Conservation (phyloP, 257 asterid species). For the Petunia secreta region DNA sequence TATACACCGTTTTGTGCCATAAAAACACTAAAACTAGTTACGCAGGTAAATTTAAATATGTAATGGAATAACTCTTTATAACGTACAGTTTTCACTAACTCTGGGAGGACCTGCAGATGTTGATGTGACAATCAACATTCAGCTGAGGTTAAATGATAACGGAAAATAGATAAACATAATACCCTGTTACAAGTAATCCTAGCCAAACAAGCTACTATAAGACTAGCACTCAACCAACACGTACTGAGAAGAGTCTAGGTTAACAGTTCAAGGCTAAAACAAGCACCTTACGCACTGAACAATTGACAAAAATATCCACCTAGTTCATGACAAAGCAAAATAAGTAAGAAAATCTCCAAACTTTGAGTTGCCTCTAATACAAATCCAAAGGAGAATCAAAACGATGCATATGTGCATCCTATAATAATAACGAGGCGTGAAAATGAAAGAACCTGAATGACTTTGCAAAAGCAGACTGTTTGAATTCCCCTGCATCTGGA, state of each 20-base stretch:
- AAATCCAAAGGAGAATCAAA: conserved; percentile 14
- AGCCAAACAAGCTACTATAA: not conserved
- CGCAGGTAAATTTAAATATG: not conserved
- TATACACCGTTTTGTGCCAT: not conserved
- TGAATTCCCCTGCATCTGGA: conserved; percentile 43
- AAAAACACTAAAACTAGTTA: conserved; percentile 1
- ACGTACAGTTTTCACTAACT: not conserved
- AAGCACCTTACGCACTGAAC: not conserved
- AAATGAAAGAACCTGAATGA: conserved; percentile 43
- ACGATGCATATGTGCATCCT: conserved; percentile 20
- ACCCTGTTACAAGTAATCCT: not conserved
- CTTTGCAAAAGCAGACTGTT: conserved; percentile 42
- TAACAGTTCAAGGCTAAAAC: conserved; percentile 10
- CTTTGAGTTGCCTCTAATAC: conserved; percentile 1
- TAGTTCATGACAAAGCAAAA: conserved; percentile 8
- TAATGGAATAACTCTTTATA: not conserved
- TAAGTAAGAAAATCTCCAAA: conserved; percentile 18
- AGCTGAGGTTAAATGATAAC: not conserved
- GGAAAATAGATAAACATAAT: not conserved
- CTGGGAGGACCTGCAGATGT: not conserved
- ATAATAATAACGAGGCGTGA: not conserved
- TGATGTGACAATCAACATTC: conserved; percentile 7
- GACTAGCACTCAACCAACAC: no score
- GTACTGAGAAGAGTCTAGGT: not conserved
- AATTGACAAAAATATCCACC: conserved; percentile 13